Conservation (phyloP, 2,329 filamentous ascomycete species). For the Fusarium sp. region DNA sequence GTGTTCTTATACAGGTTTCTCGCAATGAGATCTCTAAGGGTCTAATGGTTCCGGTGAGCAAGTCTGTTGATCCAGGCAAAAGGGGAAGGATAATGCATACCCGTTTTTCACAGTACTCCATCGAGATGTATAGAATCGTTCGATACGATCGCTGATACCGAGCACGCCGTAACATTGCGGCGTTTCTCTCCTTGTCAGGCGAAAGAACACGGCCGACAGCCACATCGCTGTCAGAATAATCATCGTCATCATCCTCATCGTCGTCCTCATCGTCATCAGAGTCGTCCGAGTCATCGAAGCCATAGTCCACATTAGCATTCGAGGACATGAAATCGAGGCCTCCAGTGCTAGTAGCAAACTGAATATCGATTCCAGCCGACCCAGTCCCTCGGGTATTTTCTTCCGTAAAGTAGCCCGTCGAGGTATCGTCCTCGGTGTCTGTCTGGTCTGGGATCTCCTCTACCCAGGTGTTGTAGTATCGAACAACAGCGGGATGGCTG, state of each 20-base stretch:
- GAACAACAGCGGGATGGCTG: conserved; percentile 87
- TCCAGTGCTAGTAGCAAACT: conserved; percentile 78
- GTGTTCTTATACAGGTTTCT: conserved; percentile 79
- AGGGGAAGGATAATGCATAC: conserved; percentile 56
- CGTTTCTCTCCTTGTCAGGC: conserved; percentile 48
- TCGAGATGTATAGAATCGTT: conserved; percentile 93
- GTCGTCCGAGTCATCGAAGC: conserved; percentile 62
- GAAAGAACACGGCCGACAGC: conserved; percentile 44
- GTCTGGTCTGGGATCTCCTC: conserved; percentile 73
- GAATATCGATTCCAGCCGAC: conserved; percentile 59
- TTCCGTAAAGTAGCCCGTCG: conserved; percentile 60
- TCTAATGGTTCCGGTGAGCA: conserved; percentile 56
- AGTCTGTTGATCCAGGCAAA: not conserved
- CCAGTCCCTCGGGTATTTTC: conserved; percentile 50
- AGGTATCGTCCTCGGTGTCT: conserved; percentile 69
- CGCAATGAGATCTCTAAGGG: conserved; percentile 87
- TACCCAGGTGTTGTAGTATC: conserved; percentile 96
- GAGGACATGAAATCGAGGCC: conserved; percentile 96
- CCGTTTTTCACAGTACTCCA: conserved; percentile 97
- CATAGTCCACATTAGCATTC: conserved; percentile 83
- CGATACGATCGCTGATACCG: conserved; percentile 66
- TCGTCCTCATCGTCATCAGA: conserved; percentile 59
- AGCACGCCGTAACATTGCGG: conserved; percentile 46
- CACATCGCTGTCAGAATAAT: conserved; percentile 52
- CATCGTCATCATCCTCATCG: conserved; percentile 60